phyloP scores from a whole-genome alignment of 2,329 filamentous ascomycete species.

The Phialophora macrospora region DNA sequence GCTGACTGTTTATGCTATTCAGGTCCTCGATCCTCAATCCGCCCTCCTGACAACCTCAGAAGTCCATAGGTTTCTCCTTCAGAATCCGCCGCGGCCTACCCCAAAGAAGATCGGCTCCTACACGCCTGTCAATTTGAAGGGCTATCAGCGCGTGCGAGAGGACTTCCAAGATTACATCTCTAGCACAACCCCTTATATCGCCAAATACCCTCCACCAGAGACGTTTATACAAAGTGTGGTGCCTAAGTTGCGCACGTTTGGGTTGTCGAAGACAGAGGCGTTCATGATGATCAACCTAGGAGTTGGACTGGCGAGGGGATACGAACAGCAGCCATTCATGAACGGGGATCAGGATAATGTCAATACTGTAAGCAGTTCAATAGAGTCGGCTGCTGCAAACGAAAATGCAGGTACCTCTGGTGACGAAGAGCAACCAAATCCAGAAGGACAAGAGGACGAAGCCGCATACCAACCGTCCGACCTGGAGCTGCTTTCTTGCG shows the following conservation, averaged over 20 bases:
- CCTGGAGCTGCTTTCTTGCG: slow-evolving; percentile 31
- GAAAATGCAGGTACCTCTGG: slow-evolving; percentile 20
- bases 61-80: slow-evolving; percentile 49
- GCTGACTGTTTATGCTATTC: neutral
- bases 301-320: slow-evolving; percentile 43
- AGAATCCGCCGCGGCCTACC: slow-evolving; percentile 47
- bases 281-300: slow-evolving; percentile 54
- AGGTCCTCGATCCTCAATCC: slow-evolving; percentile 53
- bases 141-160: slow-evolving; percentile 53
- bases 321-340: slow-evolving; percentile 1
- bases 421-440: neutral
- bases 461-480: slow-evolving; percentile 28
- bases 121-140: slow-evolving; percentile 49
- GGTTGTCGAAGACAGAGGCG: slow-evolving; percentile 54
- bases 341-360: slow-evolving; percentile 7
- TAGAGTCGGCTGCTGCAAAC: slow-evolving; percentile 19
- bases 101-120: slow-evolving; percentile 37
- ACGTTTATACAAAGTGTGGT: slow-evolving; percentile 47
- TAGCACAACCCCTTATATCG: slow-evolving; percentile 31
- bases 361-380: slow-evolving; percentile 14
- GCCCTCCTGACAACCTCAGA: slow-evolving; percentile 53
- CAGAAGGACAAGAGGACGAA: slow-evolving; percentile 1
- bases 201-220: slow-evolving; percentile 45
- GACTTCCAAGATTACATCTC: slow-evolving; percentile 41
- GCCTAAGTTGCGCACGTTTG: slow-evolving; percentile 46